phyloP scores from a whole-genome alignment of 495 filamentous ascomycete species.

The Podospora sp. region DNA sequence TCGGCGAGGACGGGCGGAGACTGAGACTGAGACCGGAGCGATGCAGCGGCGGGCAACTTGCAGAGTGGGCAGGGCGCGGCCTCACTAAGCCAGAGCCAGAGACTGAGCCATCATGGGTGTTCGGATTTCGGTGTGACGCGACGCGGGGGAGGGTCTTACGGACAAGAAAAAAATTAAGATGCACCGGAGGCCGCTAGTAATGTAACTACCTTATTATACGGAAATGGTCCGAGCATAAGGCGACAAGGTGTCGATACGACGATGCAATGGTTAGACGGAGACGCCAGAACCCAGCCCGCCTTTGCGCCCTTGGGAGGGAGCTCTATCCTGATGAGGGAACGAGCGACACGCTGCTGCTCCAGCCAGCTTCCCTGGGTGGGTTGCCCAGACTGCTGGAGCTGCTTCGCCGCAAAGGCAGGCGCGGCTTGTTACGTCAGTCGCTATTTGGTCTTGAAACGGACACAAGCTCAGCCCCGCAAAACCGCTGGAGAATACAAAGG shows the following conservation, averaged over 20 bases:
- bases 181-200: neutral
- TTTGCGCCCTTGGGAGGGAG: neutral
- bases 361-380: neutral
- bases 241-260: neutral
- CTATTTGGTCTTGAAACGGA: neutral
- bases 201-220: neutral
- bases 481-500: neutral
- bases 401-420: slow-evolving; percentile 33
- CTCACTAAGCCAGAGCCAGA: neutral
- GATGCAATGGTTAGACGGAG: neutral
- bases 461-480: neutral
- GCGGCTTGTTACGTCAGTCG: slow-evolving; percentile 35
- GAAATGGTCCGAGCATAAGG: neutral
- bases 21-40: neutral
- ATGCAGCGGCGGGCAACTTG: neutral
- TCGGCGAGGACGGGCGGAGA: neutral
- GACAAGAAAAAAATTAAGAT: neutral
- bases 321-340: slow-evolving; percentile 1
- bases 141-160: neutral
- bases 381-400: neutral
- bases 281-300: neutral
- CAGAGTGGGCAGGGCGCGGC: slow-evolving; percentile 47
- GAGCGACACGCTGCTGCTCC: neutral
- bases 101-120: neutral
- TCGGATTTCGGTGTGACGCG: neutral